Conservation (phyloP, 768 basidiomycete genomes). For the Hydnum rufescens region DNA sequence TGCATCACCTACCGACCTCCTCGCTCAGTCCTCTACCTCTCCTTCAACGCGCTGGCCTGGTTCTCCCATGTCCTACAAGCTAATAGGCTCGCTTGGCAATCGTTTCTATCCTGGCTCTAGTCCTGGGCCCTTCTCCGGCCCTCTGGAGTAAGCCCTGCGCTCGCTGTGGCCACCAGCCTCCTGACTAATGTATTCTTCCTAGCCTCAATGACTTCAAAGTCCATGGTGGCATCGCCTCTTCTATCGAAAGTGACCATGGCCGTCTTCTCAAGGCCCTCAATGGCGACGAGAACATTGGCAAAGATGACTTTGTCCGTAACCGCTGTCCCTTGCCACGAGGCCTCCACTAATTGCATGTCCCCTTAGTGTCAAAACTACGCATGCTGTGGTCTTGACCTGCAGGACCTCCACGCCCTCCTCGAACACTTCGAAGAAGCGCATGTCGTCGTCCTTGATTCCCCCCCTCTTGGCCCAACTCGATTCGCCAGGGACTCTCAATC, state of each 20-base stretch:
- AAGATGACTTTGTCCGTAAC: slow-evolving; percentile 48
- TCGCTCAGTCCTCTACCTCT: background rate
- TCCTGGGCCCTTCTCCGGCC: slow-evolving; percentile 6
- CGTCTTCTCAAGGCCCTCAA: slow-evolving; percentile 45
- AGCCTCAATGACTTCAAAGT: slow-evolving; percentile 30
- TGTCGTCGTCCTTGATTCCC: slow-evolving; percentile 43
- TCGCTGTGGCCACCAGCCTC: background rate
- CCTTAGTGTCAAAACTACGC: slow-evolving; percentile 65
- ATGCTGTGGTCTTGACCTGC: slow-evolving; percentile 66
- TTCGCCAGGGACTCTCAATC: slow-evolving; percentile 12
- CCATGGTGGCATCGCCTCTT: slow-evolving; percentile 26
- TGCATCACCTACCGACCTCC: background rate
- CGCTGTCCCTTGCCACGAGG: background rate
- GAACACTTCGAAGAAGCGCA: slow-evolving; percentile 88
- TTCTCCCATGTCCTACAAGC: slow-evolving; percentile 11
- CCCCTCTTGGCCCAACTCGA: slow-evolving; percentile 8
- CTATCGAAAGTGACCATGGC: slow-evolving; percentile 39
- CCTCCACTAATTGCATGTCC: background rate
- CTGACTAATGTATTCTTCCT: background rate
- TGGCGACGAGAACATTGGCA: slow-evolving; percentile 31
- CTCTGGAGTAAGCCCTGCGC: background rate
- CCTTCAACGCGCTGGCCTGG: slow-evolving; percentile 3
- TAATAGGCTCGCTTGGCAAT: slow-evolving; percentile 7
- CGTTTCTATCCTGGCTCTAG: slow-evolving; percentile 9
- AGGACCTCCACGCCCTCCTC: slow-evolving; percentile 62